Percentiles rank a stretch among this genome's conserved stretches.
Evolutionary conservation across 163 green algal species (phyloP).

Genomic region (Volvox carteri): DNA sequence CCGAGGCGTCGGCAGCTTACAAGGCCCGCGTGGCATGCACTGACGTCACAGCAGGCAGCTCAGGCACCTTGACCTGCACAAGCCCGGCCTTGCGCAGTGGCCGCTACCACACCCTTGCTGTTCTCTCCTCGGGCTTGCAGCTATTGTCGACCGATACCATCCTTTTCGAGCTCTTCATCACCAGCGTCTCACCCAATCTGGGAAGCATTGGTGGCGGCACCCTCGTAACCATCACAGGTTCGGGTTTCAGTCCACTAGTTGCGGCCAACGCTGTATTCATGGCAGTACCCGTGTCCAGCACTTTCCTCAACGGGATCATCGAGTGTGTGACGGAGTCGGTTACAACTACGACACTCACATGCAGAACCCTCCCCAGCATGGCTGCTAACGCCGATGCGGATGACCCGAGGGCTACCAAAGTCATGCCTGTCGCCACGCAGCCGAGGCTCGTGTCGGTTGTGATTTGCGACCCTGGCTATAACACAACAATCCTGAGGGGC

Average conservation of each 20-base stretch:
- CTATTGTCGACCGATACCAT: conserved; percentile 26
- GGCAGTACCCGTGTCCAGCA: conserved; percentile 58
- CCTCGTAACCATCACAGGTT: conserved; percentile 55
- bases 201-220: conserved; percentile 68
- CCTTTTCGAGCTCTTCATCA: conserved; percentile 47
- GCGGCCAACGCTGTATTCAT: conserved; percentile 46
- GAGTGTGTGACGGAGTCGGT: conserved; percentile 42
- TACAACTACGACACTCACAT: conserved; percentile 47
- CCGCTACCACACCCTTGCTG: conserved; percentile 22
- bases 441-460: conserved; percentile 28
- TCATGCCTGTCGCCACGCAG: conserved; percentile 38
- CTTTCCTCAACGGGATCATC: conserved; percentile 64
- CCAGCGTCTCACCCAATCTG: conserved; percentile 43
- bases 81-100: background rate
- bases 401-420: conserved; percentile 39
- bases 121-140: conserved; percentile 31
- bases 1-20: background rate
- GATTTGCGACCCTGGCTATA: conserved; percentile 30
- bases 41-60: background rate
- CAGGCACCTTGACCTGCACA: background rate
- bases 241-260: conserved; percentile 29
- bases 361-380: conserved; percentile 44
- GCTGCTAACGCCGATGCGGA: conserved; percentile 48
- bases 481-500: conserved; percentile 11
- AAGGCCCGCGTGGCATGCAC: background rate